Base-by-base conservation (phyloP, 2,329 filamentous ascomycete genomes). In the Fusarium sp. region DNA sequence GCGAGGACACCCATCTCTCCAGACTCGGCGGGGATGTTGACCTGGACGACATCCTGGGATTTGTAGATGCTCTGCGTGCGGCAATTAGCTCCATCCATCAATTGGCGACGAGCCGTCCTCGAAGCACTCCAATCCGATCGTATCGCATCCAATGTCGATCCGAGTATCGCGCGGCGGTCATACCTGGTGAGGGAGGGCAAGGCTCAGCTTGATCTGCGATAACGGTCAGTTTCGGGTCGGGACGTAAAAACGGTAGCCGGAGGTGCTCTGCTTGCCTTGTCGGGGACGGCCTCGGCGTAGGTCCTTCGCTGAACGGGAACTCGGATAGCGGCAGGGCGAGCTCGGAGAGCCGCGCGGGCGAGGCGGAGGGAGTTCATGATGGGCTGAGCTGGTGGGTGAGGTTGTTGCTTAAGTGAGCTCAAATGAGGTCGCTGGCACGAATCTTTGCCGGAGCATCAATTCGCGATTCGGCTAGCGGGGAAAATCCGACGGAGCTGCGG, bases 1-100 rank as follows among this genome's bases (percentile, higher is more conserved):
- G 95, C 95, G 76, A 99, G 90, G 73, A 99, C 90, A 90, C 95
- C 95, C 95, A 99, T 99, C 73, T 98, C 95, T 78, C 95, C 95
- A 64, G 93, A 96, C 80, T 97, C 95, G 75, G 95, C 95, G 78
- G 95, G 90, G 75, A 99, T 89, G 87, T 99, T 99, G 84, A 99
- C 95, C 84, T 99, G 95, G 75, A 98, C 88, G 76, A 88, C 85
- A 75, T 86, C 84, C 73, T 87, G 81, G 70, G 81, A 88, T 79
- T 85, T 85, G 83, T 85, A 88, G 80, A 89, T 81, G 72, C 89
- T 81, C 90, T 93, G 75, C 62, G 64, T 81, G 82, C 78, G 81
- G 78, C 73, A 81, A 81, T 84, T 84, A 84, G 78, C 75, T 72
- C 59, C 47, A 57, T 69, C 57, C 64, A 56, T 71, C 67, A 69